These are phyloP conservation scores for Nakazawaea siamensis DNA, from an alignment of 805 yeast genomes.

Conservation along the genomic window DNA sequence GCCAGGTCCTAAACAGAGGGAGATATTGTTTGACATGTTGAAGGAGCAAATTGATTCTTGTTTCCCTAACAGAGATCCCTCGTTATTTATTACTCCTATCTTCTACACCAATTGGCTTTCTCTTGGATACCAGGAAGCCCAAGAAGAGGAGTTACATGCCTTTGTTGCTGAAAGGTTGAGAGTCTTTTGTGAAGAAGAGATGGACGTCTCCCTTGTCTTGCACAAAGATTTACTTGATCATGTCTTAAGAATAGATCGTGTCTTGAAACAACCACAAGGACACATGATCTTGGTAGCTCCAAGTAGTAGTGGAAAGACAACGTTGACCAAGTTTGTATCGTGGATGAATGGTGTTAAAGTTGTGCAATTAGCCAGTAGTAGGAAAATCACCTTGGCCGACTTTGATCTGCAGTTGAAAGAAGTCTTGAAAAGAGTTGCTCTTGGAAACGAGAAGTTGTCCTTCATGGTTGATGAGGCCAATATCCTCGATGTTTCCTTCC, in stretches of 20 bases:
- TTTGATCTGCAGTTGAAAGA: slow-evolving; percentile 60
- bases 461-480: slow-evolving; percentile 77
- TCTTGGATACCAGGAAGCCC: slow-evolving; percentile 49
- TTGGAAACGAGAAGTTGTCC: slow-evolving; percentile 54
- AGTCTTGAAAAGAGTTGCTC: slow-evolving; percentile 40
- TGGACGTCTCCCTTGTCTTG: slow-evolving; percentile 50
- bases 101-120: slow-evolving; percentile 73
- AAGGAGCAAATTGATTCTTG: slow-evolving; percentile 21
- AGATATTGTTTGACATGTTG: slow-evolving; percentile 37
- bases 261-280: slow-evolving; percentile 78
- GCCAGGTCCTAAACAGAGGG: slow-evolving; percentile 34
- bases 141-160: slow-evolving; percentile 32
- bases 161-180: slow-evolving; percentile 59
- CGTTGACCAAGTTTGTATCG: slow-evolving; percentile 71
- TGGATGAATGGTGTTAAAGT: slow-evolving; percentile 81
- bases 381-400: slow-evolving; percentile 45
- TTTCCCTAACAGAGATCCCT: slow-evolving; percentile 39
- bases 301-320: slow-evolving; percentile 74
- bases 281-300: slow-evolving; percentile 83
- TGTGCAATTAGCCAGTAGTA: slow-evolving; percentile 47
- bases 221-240: slow-evolving; percentile 70
- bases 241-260: slow-evolving; percentile 72
- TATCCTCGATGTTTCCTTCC: slow-evolving; percentile 64
- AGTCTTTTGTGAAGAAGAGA: slow-evolving; percentile 73
- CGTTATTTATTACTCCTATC: slow-evolving; percentile 40